Conservation (phyloP, 306 rosid species). For the Quillaja saponaria region DNA sequence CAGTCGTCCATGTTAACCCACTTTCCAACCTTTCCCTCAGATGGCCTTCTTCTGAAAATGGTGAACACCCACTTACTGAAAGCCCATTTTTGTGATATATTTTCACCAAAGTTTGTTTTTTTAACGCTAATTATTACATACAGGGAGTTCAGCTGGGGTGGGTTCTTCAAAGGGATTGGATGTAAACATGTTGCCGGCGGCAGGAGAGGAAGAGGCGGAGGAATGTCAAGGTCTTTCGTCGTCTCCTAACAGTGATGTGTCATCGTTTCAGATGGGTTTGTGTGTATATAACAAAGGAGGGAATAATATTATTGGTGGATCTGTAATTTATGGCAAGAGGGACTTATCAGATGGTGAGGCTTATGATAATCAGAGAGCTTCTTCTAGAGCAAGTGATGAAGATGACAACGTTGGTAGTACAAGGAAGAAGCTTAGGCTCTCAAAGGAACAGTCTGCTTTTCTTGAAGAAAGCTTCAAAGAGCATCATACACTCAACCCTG, state of each 20-base stretch:
- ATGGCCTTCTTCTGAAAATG: conserved; percentile 63
- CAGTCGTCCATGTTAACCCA: conserved; percentile 35
- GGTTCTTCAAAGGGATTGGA: conserved; percentile 51
- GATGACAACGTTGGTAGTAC: conserved; percentile 65
- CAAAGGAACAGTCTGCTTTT: conserved; percentile 89
- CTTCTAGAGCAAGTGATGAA: conserved; percentile 78
- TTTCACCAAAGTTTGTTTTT: background rate
- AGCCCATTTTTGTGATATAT: background rate
- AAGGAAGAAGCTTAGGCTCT: conserved; percentile 84
- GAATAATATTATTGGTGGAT: conserved; percentile 19
- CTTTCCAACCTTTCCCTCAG: conserved; percentile 56
- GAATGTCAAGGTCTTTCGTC: conserved; percentile 53
- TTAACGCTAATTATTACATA: conserved; percentile 23
- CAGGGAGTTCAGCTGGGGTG: conserved; percentile 49
- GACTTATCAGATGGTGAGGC: conserved; percentile 54
- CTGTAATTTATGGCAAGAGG: conserved; percentile 32
- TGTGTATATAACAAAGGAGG: conserved; percentile 41
- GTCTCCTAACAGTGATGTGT: conserved; percentile 76
- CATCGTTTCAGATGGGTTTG: conserved; percentile 81
- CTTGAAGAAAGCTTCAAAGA: conserved; percentile 98
- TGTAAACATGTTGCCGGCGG: conserved; percentile 49
- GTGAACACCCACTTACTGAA: background rate
- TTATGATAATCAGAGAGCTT: conserved; percentile 53
- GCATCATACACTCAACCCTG: conserved; percentile 89
- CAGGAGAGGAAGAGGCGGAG: conserved; percentile 54